Base-by-base conservation (phyloP, 2,329 filamentous ascomycete genomes). In the Lachnellula occidentalis region DNA sequence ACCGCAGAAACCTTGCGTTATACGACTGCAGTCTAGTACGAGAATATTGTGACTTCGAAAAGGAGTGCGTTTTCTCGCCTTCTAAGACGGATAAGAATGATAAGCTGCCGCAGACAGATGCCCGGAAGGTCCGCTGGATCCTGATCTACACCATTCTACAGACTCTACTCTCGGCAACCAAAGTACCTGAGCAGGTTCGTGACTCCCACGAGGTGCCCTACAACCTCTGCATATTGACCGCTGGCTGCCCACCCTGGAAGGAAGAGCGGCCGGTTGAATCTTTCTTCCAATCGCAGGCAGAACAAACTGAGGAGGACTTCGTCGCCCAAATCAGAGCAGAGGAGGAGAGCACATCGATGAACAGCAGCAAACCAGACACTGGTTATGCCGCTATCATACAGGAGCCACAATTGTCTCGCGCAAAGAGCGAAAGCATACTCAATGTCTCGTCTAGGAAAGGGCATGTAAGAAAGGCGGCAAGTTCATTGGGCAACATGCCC, bases 51-150 rank as follows among this genome's bases (percentile, higher is more conserved):
- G 76, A 74, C 2, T 92, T 92, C 53, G 89, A 94, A 64, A 79
- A 82, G 50, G 77, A 82, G 6, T 76, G 75, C 7, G 68, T 79
- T 19, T 70, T 76, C 47, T 70, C 71, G 0, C 75, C 78, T 2
- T 72, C 74, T 19, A 83, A 79, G 57, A 72, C 73, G 0, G 80
- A 86, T 55, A 82, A 80, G 54, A 56, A 68, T 34, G 80, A 83
- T 36, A 83, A 81, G 64, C 67, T 86, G 1, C 78, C 80, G 0
- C 71, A 82, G 11, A 74, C 78, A 8, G 88, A 92, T 59, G 87
- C 82, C 1, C 82, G 89, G 41, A 92, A 90, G 69, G 80, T 91
- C 15, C 78, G 88, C 39, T 94, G 88, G 88, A 80, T 92, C 31
- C 67, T 92, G 36, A 78, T 92, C 6, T 92, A 92, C 64, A 79